Evolutionary conservation across 1,139 yeast species (phyloP).

Genomic region (Geotrichum klebahnii): DNA sequence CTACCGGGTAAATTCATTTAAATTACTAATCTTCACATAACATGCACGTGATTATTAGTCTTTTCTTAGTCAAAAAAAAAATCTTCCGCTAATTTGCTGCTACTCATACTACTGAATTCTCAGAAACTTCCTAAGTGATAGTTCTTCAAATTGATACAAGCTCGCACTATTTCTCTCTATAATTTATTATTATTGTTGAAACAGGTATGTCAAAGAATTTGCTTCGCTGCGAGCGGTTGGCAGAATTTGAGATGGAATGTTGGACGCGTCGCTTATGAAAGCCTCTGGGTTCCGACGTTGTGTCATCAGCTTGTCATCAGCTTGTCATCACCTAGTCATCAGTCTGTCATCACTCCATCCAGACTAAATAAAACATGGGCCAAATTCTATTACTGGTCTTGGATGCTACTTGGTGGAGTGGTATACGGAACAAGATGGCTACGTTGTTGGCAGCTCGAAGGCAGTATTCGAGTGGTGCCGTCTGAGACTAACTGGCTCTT

Average conservation of each 20-base stretch:
- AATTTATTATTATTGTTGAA: too few relatives aligned
- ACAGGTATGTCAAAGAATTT: neutral
- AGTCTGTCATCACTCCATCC: neutral
- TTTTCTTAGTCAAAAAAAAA: neutral
- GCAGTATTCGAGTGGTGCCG: neutral
- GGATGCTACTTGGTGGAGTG: neutral
- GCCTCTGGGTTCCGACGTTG: neutral
- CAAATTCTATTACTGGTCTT: neutral
- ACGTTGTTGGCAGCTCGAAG: neutral
- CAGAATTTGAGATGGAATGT: neutral
- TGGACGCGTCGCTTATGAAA: conserved; percentile 13
- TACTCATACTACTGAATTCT: neutral
- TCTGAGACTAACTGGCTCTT: neutral
- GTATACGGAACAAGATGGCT: neutral
- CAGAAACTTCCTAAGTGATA: too few relatives aligned
- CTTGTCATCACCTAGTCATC: conserved; percentile 3
- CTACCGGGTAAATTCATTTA: neutral
- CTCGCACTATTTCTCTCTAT: too few relatives aligned
- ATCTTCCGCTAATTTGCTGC: too few relatives aligned
- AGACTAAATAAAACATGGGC: too few relatives aligned
- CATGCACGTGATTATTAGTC: neutral
- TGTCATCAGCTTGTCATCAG: conserved; percentile 3
- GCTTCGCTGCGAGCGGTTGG: neutral
- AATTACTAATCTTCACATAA: neutral
- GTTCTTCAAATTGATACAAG: too few relatives aligned